phyloP scores from a whole-genome alignment of 2,329 filamentous ascomycete genomes.

The Kalmusia sp. region DNA sequence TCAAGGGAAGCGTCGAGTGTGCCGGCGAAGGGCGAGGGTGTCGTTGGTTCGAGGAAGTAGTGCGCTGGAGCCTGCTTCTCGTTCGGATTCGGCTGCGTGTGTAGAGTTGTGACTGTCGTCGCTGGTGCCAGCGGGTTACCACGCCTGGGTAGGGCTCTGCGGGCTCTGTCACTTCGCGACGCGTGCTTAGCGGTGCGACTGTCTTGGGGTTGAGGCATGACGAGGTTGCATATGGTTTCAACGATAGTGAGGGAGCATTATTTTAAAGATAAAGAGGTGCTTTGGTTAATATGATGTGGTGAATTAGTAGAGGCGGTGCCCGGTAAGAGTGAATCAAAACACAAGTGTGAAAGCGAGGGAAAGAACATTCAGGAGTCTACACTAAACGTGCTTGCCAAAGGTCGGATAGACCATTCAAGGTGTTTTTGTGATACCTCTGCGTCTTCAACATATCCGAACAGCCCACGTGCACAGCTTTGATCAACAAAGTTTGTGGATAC shows the following conservation, averaged over 20 bases:
- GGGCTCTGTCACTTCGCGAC: not conserved
- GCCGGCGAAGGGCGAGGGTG: constrained; percentile 31
- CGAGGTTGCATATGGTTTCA: not conserved
- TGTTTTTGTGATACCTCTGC: no score
- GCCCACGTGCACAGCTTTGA: no score
- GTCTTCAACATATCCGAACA: no score
- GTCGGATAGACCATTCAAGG: no score
- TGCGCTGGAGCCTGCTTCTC: no score
- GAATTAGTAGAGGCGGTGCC: no score
- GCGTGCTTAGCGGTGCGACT: not conserved
- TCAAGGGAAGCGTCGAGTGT: constrained; percentile 30
- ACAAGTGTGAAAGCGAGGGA: not conserved
- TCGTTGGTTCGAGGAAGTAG: constrained; percentile 26
- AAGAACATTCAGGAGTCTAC: not conserved
- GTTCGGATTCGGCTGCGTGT: no score
- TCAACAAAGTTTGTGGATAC: no score
- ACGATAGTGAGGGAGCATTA: not conserved
- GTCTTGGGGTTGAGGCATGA: not conserved
- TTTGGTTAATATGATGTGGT: no score
- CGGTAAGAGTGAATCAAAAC: not conserved
- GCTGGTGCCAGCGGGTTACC: no score
- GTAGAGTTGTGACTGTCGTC: no score
- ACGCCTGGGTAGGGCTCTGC: not conserved
- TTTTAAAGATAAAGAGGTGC: no score
- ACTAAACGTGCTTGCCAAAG: not conserved